A percentile compares a stretch with the other conserved stretches of the same genome.
Evolutionary conservation across 495 filamentous ascomycete genomes (phyloP).

Genomic region (Aspergillus taichungensis): DNA sequence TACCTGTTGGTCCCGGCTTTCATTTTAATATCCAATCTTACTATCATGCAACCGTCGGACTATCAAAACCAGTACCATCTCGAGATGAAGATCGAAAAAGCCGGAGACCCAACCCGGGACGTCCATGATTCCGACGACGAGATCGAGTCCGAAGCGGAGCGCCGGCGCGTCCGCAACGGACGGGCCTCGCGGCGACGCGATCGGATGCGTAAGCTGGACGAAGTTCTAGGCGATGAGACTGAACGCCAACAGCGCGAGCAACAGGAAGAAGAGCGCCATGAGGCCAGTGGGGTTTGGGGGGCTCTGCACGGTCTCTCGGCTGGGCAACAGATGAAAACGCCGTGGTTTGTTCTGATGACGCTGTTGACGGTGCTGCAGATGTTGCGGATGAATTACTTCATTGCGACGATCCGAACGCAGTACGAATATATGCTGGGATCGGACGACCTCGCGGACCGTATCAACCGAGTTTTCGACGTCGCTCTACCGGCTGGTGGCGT

Average conservation of each 20-base stretch:
- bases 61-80: conserved; percentile 54
- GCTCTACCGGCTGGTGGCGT: conserved; percentile 81
- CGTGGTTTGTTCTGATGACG: conserved; percentile 89
- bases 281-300: conserved; percentile 58
- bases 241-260: conserved; percentile 41
- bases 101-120: conserved; percentile 28
- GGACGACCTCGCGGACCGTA: conserved; percentile 46
- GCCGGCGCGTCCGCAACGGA: conserved; percentile 45
- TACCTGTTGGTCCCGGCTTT: conserved; percentile 52
- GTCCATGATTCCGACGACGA: conserved; percentile 57
- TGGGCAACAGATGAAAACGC: conserved; percentile 63
- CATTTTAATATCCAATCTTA: conserved; percentile 45
- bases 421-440: conserved; percentile 68
- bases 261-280: conserved; percentile 44
- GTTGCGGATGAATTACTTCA: conserved; percentile 96
- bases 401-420: conserved; percentile 80
- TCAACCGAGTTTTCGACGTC: conserved; percentile 89
- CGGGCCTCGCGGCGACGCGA: conserved; percentile 52
- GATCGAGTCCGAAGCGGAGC: conserved; percentile 32
- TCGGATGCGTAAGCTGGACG: conserved; percentile 57
- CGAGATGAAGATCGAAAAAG: conserved; percentile 55
- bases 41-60: conserved; percentile 53
- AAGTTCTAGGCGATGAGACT: conserved; percentile 52
- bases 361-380: conserved; percentile 92
- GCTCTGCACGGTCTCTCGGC: conserved; percentile 71